A percentile compares a stretch with the other conserved stretches of the same genome.
phyloP scores from a whole-genome alignment of 129 eudicot genomes.

The Daucus carota region DH1_v3.0 NC_030382.2:43324501-43325000 shows the following conservation, averaged over 20 bases:
- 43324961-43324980: too few relatives aligned
- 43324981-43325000: too few relatives aligned
- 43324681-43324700: background rate
- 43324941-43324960: too few relatives aligned
- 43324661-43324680: background rate
- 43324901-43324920: too few relatives aligned
- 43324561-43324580: conserved; percentile 90
- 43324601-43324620: conserved; percentile 75
- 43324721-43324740: background rate
- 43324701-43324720: background rate
- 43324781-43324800: background rate
- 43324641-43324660: background rate
- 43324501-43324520: conserved; percentile 52
- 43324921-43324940: too few relatives aligned
- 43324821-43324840: background rate
- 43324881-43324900: background rate
- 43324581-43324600: conserved; percentile 77
- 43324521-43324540: conserved; percentile 70
- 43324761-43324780: background rate
- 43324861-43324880: background rate
- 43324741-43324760: background rate
- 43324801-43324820: background rate
- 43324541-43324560: conserved; percentile 82
- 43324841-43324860: background rate
- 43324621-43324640: conserved; percentile 53